Base-by-base conservation (phyloP, 2,329 filamentous ascomycete genomes). In the Aspergillus vadensis region DNA sequence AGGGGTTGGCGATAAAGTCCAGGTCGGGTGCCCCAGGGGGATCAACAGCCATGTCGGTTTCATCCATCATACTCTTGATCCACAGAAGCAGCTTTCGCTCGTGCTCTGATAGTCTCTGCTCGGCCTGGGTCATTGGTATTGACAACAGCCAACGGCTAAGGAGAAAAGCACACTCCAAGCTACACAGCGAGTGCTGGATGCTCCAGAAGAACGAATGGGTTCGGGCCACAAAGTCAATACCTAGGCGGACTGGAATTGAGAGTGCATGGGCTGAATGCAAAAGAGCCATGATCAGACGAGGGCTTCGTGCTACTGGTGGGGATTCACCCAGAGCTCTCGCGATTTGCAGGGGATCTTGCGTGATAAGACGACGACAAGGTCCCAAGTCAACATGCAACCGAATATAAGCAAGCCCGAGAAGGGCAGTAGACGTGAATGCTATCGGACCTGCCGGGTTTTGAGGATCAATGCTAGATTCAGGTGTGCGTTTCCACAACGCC, bases 171-270 rank as follows among this genome's bases (percentile, higher is more conserved):
- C 82, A 85, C 64, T 84, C 82, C 15, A 85, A 69, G 60, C 80
- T 83, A 70, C 81, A 83, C 5, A 85, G 72, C 1, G 81, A 82
- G 64, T 85, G 83, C 64, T 84, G 81, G 27, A 85, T 81, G 39
- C 80, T 82, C 83, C 83, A 85, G 66, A 83, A 81, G 57, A 83
- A 81, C 1, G 81, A 83, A 66, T 84, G 82, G 1, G 80, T 83
- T 49, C 77, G 76, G 3, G 82, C 81, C 39, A 85, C 82, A 54
- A 83, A 83, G 53, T 81, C 78, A 53, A 85, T 80, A 1, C 83
- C 83, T 8, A 85, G 75, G 43, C 82, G 76, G 3, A 85, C 80
- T 0, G 81, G 82, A 25, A 85, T 82, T 9, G 82, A 83, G 8
- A 85, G 74, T 12, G 82, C 82, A 59, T 85, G 82, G 0, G 81